Evolutionary conservation across 352 stramenopile genomes (phyloP), one percentile per base, ranked within the genome.

Genomic region (Phytophthora melonis): DNA sequence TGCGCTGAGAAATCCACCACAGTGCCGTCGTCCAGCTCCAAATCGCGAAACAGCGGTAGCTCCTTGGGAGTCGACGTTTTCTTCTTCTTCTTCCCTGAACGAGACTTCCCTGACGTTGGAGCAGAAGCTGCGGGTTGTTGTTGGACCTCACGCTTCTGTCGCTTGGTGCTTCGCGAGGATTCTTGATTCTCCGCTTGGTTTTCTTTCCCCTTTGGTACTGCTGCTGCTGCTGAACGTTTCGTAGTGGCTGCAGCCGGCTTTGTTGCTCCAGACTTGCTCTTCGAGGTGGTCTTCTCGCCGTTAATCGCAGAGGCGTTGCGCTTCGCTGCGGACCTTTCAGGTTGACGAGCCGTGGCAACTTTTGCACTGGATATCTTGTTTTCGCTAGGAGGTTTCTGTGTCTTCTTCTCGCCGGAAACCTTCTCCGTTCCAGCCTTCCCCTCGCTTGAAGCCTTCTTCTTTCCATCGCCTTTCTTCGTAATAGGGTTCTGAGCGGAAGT

Each of bases 21-120:
- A 32, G 68, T 78, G 19, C 76, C 76, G 34, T 82, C 76, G 41
- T 80, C 72, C 18, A 80, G 45, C 58, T 82, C 72, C 49, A 82
- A 50, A 30, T 80, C 61, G 50, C 76, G 65, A 69, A 76, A 78
- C 19, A 78, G 11, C 3, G 76, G 72, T 25, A 80, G 66, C 19
- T 78, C 55, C 43, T 72, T 21, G 27, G 65, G 52, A 36, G 64
- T 66, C 41, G 55, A 21, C 2, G 47, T 18, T 49, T 18, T 69
- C 23, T 71, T 78, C 43, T 74, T 78, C 43, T 74, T 76, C 52
- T 65, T 75, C 60, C 49, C 58, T 56, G 60, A 8, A 8, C 62
- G 54, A 11, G 52, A 18, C 45, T 71, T 82, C n/a, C 49, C 39
- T 58, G 47, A 36, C 50, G 32, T 32, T 41, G 45, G 39, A 25